Evolutionary conservation across 768 basidiomycete genomes (phyloP), one percentile per base, ranked within the genome.

Genomic region (Gymnopilus junonius): DNA sequence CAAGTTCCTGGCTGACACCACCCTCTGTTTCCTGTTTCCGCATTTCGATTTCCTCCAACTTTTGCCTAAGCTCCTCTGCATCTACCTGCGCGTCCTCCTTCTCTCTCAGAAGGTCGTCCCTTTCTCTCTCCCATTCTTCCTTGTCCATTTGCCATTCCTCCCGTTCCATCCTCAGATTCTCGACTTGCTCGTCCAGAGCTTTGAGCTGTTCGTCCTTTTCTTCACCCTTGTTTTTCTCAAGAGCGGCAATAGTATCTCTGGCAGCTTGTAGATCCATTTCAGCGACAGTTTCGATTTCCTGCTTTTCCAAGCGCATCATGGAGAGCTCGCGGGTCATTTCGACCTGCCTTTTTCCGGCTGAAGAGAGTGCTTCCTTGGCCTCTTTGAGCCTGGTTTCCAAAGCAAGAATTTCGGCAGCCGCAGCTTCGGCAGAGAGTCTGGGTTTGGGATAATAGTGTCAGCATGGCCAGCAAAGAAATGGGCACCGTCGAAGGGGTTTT

Each of bases 401-500:
- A 5, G 79, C 73, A 14, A 76, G 61, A 8, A 87, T 74, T 60
- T 87, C 85, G 2, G 75, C 69, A 2, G 79, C 74, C 14, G 81
- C 75, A 11, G 83, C 75, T 29, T 82, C 79, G 0, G 83, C 76
- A 3, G 80, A 78, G 42, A 80, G 74, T 31, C 78, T 77, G 42
- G 76, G 69, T 46, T 73, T 76, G 0, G 91, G 91, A 90, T 77
- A 17, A 91, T 76, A 4, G 91, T 84, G 45, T 87, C 83, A 3
- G 84, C 86, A 66, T 94, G 91, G 0, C 94, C 93, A 0, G 94
- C 92, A 66, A 94, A 94, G 57, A 95, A 80, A 76, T 94, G 93
- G 0, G 90, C 87, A 12, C 92, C 92, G 58, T 93, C 92, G 71
- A 95, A 95, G 39, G 85, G 8, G 78, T 68, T 42, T 79, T 81